phyloP scores from a whole-genome alignment of 129 eudicot species.

The Pseudognaphalium luteoalbum region DNA sequence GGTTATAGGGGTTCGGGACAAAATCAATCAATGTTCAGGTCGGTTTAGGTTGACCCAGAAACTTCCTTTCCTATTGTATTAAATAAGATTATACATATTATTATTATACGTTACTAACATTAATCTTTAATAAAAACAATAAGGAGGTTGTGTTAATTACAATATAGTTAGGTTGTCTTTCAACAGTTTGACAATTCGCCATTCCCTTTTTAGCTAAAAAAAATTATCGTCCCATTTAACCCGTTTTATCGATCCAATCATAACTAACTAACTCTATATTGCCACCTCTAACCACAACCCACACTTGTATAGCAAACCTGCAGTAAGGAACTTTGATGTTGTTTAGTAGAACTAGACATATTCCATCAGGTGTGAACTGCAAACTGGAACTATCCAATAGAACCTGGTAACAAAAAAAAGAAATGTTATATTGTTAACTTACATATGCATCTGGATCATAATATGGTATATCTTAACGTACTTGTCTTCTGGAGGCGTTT shows the following conservation, averaged over 20 bases:
- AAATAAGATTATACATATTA: background rate
- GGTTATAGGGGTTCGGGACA: background rate
- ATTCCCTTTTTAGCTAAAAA: background rate
- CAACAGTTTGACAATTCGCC: background rate
- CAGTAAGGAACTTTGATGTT: slow-evolving; percentile 68
- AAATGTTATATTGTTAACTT: slow-evolving; percentile 1
- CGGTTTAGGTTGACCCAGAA: background rate
- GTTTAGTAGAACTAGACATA: slow-evolving; percentile 58
- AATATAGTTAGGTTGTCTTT: background rate
- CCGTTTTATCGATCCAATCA: background rate
- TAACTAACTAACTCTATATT: background rate
- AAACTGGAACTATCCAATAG: slow-evolving; percentile 51
- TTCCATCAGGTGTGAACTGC: slow-evolving; percentile 83
- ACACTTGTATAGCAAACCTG: slow-evolving; percentile 48
- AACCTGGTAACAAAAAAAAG: slow-evolving; percentile 47
- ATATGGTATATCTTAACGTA: slow-evolving; percentile 37
- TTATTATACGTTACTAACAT: background rate
- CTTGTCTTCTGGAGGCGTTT: slow-evolving; percentile 60
- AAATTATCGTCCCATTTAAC: background rate
- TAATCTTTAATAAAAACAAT: background rate
- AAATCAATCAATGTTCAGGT: background rate
- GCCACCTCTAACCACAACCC: background rate
- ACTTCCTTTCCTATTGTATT: background rate
- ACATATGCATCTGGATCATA: slow-evolving; percentile 4
- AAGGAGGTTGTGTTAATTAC: background rate